Conservation (phyloP, 176 grass and related monocot species). For the Rhynchospora breviuscula region DNA sequence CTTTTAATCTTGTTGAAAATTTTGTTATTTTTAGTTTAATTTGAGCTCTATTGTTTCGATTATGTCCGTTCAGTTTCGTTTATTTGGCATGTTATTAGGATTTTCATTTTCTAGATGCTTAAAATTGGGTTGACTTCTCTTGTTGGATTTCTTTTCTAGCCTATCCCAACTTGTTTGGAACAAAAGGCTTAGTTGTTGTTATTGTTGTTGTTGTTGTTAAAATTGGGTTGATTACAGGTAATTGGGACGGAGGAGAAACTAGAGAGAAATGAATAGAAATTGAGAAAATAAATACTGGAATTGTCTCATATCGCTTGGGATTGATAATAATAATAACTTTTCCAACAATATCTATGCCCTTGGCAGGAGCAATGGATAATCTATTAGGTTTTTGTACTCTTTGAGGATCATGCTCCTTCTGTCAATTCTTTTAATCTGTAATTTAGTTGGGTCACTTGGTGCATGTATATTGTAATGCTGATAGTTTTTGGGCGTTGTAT, state of each 20-base stretch:
- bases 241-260: background rate
- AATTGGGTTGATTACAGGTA: background rate
- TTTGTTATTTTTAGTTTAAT: background rate
- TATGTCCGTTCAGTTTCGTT: too few relatives aligned
- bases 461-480: too few relatives aligned
- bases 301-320: background rate
- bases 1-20: background rate
- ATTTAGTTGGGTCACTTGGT: background rate
- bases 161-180: too few relatives aligned
- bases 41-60: background rate
- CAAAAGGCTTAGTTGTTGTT: too few relatives aligned
- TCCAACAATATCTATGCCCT: background rate
- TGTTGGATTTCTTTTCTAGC: too few relatives aligned
- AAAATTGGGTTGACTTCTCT: background rate
- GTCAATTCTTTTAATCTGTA: background rate
- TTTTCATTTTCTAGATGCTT: background rate
- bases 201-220: too few relatives aligned
- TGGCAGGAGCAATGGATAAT: background rate
- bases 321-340: background rate
- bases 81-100: too few relatives aligned
- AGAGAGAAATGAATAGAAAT: background rate
- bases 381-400: background rate
- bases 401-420: background rate
- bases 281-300: background rate
- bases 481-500: too few relatives aligned